Conservation (phyloP, 805 yeast genomes). For the Ogataea chonburiensis region DNA sequence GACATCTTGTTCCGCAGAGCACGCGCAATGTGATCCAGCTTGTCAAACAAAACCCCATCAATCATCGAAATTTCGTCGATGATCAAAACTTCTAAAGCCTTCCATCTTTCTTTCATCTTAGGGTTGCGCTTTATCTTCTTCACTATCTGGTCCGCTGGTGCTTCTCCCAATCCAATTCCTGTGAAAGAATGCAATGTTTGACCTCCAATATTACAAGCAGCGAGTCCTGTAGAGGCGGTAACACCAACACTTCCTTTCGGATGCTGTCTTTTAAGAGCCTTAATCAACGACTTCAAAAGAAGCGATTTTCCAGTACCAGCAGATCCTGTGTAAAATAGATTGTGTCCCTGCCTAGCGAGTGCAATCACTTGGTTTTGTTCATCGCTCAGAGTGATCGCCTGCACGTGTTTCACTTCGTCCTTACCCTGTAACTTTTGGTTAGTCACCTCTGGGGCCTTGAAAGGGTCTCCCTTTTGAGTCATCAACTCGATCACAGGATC, state of each 20-base stretch:
- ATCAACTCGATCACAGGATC: slow-evolving; percentile 19
- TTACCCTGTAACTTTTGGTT: neutral
- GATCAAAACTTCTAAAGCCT: slow-evolving; percentile 52
- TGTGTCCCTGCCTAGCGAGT: slow-evolving; percentile 58
- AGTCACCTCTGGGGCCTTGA: slow-evolving; percentile 3
- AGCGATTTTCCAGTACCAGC: slow-evolving; percentile 99
- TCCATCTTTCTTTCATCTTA: slow-evolving; percentile 55
- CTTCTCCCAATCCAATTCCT: slow-evolving; percentile 74
- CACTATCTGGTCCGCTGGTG: slow-evolving; percentile 43
- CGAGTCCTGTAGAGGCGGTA: slow-evolving; percentile 83
- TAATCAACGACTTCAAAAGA: slow-evolving; percentile 63
- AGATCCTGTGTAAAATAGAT: slow-evolving; percentile 91
- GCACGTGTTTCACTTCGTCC: slow-evolving; percentile 17
- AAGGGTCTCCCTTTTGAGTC: slow-evolving; percentile 22
- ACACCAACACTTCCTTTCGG: slow-evolving; percentile 59
- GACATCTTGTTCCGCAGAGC: slow-evolving; percentile 39
- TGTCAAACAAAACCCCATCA: slow-evolving; percentile 65
- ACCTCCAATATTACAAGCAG: slow-evolving; percentile 82
- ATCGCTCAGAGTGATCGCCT: slow-evolving; percentile 41
- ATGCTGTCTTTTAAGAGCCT: slow-evolving; percentile 45
- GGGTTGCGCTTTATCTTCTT: slow-evolving; percentile 54
- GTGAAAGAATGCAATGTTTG: slow-evolving; percentile 73
- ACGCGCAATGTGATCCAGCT: slow-evolving; percentile 60
- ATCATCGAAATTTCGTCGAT: slow-evolving; percentile 83
- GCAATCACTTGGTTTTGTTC: slow-evolving; percentile 69